These are phyloP conservation scores for Phialophora macrospora DNA, from an alignment of 2,329 filamentous ascomycete genomes.

Conservation along the genomic window DNA sequence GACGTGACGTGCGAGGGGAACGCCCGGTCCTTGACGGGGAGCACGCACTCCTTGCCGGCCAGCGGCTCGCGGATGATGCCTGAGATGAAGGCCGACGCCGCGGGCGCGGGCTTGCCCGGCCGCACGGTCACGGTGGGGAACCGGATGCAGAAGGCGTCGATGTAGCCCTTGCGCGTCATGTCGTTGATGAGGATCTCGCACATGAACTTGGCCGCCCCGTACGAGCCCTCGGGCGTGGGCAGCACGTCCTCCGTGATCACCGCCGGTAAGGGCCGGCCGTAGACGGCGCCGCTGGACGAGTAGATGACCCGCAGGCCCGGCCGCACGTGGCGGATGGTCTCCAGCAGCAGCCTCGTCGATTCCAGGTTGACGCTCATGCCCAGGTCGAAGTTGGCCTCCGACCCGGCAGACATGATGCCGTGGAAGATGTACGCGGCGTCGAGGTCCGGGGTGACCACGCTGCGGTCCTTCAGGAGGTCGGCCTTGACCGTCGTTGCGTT, in stretches of 20 bases:
- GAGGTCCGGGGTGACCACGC: slow-evolving; percentile 50
- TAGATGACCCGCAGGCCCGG: slow-evolving; percentile 65
- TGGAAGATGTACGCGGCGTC: slow-evolving; percentile 66
- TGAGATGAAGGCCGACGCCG: slow-evolving; percentile 67
- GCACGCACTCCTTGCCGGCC: slow-evolving; percentile 58
- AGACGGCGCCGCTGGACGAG: slow-evolving; percentile 67
- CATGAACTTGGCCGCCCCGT: slow-evolving; percentile 67
- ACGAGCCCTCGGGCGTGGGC: slow-evolving; percentile 66
- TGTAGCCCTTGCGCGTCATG: slow-evolving; percentile 62
- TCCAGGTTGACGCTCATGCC: slow-evolving; percentile 67
- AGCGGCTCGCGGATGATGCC: slow-evolving; percentile 69
- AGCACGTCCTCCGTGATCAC: slow-evolving; percentile 58
- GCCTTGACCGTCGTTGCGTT: slow-evolving; percentile 58
- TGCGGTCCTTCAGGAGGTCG: slow-evolving; percentile 57
- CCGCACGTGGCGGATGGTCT: slow-evolving; percentile 56
- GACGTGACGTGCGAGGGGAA: slow-evolving; percentile 62
- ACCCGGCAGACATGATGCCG: slow-evolving; percentile 69
- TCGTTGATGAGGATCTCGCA: slow-evolving; percentile 68
- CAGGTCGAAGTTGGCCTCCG: slow-evolving; percentile 65
- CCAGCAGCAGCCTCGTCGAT: slow-evolving; percentile 60
- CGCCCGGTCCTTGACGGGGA: slow-evolving; percentile 56
- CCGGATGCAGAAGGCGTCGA: slow-evolving; percentile 63
- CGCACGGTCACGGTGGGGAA: slow-evolving; percentile 67
- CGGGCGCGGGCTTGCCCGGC: slow-evolving; percentile 63
- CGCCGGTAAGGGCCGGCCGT: slow-evolving; percentile 61